Conservation (phyloP, 2,329 filamentous ascomycete species). For the Fusarium nematophilum region DNA sequence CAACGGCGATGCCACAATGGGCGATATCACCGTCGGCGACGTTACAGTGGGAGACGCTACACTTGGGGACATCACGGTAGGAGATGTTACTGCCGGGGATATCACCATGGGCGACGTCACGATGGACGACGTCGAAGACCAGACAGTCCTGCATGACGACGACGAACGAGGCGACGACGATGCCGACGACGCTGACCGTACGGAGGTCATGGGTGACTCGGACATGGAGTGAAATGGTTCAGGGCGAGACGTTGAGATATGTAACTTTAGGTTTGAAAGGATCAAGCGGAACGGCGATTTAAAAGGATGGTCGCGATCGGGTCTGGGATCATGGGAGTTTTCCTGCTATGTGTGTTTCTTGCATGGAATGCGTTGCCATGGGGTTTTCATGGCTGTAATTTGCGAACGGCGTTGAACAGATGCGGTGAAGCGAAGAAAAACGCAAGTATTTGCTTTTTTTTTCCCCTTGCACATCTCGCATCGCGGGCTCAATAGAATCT, state of each 20-base stretch:
- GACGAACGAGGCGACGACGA: conserved; percentile 61
- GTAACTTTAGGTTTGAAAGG: not conserved
- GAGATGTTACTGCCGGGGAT: conserved; percentile 47
- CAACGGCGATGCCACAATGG: conserved; percentile 32
- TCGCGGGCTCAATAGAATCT: conserved; percentile 24
- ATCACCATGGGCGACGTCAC: conserved; percentile 52
- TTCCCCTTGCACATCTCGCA: not conserved
- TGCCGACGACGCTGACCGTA: conserved; percentile 56
- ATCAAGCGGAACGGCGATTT: conserved; percentile 30
- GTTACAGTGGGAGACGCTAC: conserved; percentile 62
- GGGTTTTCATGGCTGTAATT: conserved; percentile 24
- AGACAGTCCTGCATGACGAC: conserved; percentile 52
- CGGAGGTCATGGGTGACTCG: conserved; percentile 52
- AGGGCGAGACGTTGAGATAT: not conserved
- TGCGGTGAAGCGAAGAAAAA: conserved; percentile 22
- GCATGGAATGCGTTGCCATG: not conserved
- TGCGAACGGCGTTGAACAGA: conserved; percentile 25
- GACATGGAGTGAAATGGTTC: conserved; percentile 45
- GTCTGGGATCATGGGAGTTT: conserved; percentile 28
- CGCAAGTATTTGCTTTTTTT: conserved; percentile 14
- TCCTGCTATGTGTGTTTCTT: conserved; percentile 14
- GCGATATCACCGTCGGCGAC: conserved; percentile 45
- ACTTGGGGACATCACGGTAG: conserved; percentile 51
- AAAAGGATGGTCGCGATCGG: conserved; percentile 15
- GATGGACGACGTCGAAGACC: conserved; percentile 66